Conservation (phyloP, 805 yeast species). For the Yamadazyma olivae region DNA sequence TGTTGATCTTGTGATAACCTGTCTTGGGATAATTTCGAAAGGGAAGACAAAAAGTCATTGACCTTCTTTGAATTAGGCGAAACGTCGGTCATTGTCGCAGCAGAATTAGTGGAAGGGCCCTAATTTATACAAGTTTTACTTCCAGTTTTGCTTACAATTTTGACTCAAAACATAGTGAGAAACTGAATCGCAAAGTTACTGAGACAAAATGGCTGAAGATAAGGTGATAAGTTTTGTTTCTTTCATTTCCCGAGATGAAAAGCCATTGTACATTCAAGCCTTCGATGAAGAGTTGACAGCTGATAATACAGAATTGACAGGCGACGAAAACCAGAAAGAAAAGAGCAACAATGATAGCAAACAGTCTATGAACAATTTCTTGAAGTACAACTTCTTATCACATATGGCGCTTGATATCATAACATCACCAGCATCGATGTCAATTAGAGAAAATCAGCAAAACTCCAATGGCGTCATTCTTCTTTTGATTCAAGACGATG, state of each 20-base stretch:
- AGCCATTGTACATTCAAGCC: constrained; percentile 59
- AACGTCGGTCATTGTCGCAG: constrained; percentile 3
- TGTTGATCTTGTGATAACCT: constrained; percentile 31
- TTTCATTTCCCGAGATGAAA: constrained; percentile 54
- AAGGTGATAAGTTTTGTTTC: constrained; percentile 49
- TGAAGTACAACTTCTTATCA: constrained; percentile 67
- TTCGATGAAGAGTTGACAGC: constrained; percentile 28
- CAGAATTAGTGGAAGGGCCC: background rate
- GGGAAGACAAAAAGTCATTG: constrained; percentile 33
- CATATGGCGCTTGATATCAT: constrained; percentile 75
- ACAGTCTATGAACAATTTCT: constrained; percentile 31
- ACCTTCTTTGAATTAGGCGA: constrained; percentile 24
- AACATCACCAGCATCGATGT: constrained; percentile 47
- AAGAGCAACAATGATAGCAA: background rate
- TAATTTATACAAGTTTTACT: too few species aligned
- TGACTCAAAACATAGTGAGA: background rate
- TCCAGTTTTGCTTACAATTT: background rate
- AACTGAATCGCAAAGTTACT: background rate
- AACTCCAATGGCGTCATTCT: constrained; percentile 27
- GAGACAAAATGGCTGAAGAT: constrained; percentile 6
- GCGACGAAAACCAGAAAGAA: too few species aligned
- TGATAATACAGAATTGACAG: background rate
- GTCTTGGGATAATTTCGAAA: constrained; percentile 36
- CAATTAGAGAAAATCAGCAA: constrained; percentile 36
- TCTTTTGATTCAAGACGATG: constrained; percentile 64